Evolutionary conservation across 768 basidiomycete species (phyloP).

Genomic region (Daedalea quercina): DNA sequence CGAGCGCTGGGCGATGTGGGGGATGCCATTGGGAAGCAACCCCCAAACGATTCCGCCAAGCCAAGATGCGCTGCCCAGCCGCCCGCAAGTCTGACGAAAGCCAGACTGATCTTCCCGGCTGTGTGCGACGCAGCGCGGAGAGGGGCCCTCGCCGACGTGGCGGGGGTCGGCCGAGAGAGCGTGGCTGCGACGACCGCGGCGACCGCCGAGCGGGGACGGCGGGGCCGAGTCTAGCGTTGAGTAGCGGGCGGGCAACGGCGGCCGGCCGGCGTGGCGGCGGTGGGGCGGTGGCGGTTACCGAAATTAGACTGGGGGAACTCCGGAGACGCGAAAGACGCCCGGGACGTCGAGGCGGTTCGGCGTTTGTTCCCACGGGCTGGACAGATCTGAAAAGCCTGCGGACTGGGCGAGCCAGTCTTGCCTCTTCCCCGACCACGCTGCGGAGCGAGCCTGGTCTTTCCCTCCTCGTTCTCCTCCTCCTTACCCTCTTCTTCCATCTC

Average conservation of each 20-base stretch:
- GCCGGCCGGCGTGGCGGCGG: neutral
- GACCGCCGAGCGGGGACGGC: neutral
- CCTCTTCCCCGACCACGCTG: slow-evolving; percentile 4
- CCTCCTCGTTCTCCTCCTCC: neutral
- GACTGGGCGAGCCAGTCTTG: neutral
- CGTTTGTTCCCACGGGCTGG: neutral
- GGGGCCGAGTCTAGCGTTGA: neutral
- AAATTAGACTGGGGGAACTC: neutral
- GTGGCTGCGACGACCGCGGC: neutral
- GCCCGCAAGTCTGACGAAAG: neutral
- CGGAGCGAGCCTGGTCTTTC: slow-evolving; percentile 5
- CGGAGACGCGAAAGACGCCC: neutral
- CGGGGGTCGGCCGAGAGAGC: neutral
- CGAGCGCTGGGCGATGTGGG: neutral
- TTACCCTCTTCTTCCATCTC: neutral
- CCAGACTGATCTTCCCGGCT: neutral
- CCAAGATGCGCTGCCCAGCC: neutral
- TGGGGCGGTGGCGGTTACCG: neutral
- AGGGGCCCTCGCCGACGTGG: neutral
- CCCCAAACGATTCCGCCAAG: neutral
- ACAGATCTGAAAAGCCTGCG: slow-evolving; percentile 6
- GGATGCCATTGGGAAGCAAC: neutral
- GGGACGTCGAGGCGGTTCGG: neutral
- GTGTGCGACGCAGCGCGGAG: neutral
- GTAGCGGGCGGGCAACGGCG: neutral